These are phyloP conservation scores for Aureobasidium sp. DNA, from an alignment of 2,329 filamentous ascomycete species.

Conservation along the genomic window DNA sequence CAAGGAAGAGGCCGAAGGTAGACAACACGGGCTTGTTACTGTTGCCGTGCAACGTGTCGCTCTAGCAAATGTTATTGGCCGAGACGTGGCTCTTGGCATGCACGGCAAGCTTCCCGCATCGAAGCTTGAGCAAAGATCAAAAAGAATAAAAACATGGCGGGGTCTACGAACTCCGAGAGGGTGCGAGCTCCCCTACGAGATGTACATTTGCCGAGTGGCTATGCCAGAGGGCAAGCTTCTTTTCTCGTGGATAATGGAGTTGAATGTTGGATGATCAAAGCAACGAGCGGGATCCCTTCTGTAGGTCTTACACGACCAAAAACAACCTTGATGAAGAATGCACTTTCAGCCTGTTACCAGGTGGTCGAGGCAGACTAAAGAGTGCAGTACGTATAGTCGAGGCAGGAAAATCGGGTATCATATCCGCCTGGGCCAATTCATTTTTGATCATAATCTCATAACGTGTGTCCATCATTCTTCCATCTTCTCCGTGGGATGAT, in stretches of 20 bases:
- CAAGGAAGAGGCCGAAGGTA: neutral
- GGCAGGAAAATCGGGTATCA: neutral
- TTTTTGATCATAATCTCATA: neutral
- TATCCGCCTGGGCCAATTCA: neutral
- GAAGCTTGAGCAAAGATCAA: constrained; percentile 2
- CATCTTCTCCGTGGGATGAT: constrained; percentile 13
- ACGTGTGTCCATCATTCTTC: constrained; percentile 2
- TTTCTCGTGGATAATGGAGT: neutral
- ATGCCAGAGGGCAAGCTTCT: neutral
- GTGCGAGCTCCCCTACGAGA: neutral
- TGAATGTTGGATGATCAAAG: too few species aligned
- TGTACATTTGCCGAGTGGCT: neutral
- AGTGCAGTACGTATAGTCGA: too few species aligned
- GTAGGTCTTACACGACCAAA: too few species aligned
- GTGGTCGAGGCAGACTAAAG: too few species aligned
- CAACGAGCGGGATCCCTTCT: too few species aligned
- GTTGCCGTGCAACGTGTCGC: neutral
- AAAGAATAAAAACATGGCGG: neutral
- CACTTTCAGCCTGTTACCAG: too few species aligned
- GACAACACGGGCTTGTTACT: neutral
- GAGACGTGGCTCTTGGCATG: neutral
- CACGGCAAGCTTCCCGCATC: neutral
- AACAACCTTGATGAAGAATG: too few species aligned
- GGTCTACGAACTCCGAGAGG: neutral
- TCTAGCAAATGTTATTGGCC: neutral